phyloP scores from a whole-genome alignment of 352 stramenopile genomes.

The Phytophthora tubulina region DNA sequence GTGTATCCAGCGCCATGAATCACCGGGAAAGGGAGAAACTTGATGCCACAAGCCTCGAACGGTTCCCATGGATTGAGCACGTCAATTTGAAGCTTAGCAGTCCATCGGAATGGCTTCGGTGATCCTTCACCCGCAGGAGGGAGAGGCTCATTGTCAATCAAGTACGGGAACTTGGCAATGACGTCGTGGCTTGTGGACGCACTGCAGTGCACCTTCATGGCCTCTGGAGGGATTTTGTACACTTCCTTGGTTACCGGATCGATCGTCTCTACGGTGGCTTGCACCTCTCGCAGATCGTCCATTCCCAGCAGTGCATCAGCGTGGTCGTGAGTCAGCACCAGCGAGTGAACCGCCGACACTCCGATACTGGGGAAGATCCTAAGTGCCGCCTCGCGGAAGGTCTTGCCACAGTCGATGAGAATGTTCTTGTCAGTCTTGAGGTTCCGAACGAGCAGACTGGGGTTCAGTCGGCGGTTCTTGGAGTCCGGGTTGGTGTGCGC shows the following conservation, averaged over 20 bases:
- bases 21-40: conserved; percentile 79
- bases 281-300: conserved; percentile 87
- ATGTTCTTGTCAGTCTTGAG: conserved; percentile 55
- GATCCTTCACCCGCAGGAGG: conserved; percentile 10
- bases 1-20: conserved; percentile 84
- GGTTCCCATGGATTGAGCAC: conserved; percentile 60
- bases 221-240: conserved; percentile 63
- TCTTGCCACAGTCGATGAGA: conserved; percentile 91
- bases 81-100: conserved; percentile 78
- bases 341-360: conserved; percentile 63
- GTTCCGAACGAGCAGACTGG: conserved; percentile 80
- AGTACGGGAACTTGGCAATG: conserved; percentile 80
- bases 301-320: conserved; percentile 86
- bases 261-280: conserved; percentile 60
- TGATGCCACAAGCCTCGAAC: conserved; percentile 60
- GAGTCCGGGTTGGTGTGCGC: conserved; percentile 73
- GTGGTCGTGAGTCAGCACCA: conserved; percentile 89
- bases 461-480: conserved; percentile 84
- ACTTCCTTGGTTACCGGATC: conserved; percentile 69
- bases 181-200: conserved; percentile 65
- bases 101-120: conserved; percentile 74
- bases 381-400: conserved; percentile 84
- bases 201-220: conserved; percentile 74
- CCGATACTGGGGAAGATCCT: conserved; percentile 68
- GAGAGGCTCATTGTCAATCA: conserved; percentile 60